Base-by-base conservation (phyloP, 257 asterid species). In the Ballota nigra region DNA sequence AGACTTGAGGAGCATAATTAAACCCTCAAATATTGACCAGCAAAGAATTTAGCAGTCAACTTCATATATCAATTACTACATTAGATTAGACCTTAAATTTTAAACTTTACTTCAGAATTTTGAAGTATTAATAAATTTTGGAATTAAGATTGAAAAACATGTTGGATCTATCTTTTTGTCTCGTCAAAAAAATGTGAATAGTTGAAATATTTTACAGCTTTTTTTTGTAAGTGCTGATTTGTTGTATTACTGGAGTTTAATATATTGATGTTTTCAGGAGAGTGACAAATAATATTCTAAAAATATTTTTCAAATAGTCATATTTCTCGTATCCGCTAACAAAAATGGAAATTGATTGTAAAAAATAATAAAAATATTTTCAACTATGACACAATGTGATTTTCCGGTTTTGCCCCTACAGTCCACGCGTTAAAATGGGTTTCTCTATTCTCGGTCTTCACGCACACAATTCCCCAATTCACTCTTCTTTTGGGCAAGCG, bases 391-490 rank as follows among this genome's bases (percentile, higher is more conserved):
- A 47, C 26, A 1, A 76, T 5, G 2, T 6, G 55, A 43, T 28
- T 15, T 74, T 41, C 65, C 73, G 31, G 9, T 75, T 63, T 75
- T 65, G 72, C 18, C 81, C 80, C 57, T 62, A 0, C 4, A 62
- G 80, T 75, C 83, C 74, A 75, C 80, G 81, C 78, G 33, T 71
- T 72, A 80, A 75, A 67, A 45, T 24, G 52, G 73, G 22, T 2
- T 60, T 40, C 60, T 69, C 68, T 26, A 66, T 43, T 26, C 67
- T 56, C 75, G 45, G 73, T 19, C 68, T 34, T 69, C 56, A 31
- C 74, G 49, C 87, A 29, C 66, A 19, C 75, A 51, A 53, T 19
- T 58, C 55, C 69, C 45, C 70, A 23, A 6, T 24, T 49, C 74
- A 31, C 33, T n/a, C 23, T 18, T 47, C 59, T 12, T 57, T 61